A percentile compares a stretch with the other conserved stretches of the same genome.
Conservation (phyloP, 169 alveolate species). For the Eimeria maxima region DNA sequence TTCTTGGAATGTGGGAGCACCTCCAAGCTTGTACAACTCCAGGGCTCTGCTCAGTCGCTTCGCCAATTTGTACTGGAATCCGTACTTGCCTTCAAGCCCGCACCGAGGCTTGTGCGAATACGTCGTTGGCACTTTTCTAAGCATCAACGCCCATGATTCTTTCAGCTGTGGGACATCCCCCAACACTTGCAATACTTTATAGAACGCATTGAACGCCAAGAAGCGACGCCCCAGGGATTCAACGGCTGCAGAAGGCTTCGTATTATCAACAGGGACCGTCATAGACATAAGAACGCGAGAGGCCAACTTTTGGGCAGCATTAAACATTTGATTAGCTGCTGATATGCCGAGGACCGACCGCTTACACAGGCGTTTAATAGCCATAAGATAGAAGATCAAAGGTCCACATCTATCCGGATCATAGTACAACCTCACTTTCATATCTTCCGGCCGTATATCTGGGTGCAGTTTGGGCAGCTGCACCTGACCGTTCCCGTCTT, state of each 20-base stretch:
- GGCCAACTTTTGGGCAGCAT: neutral
- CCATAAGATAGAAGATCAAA: neutral
- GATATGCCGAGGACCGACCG: neutral
- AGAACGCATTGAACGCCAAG: neutral
- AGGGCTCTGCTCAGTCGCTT: neutral
- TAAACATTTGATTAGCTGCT: neutral
- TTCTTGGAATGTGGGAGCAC: neutral
- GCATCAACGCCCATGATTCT: neutral
- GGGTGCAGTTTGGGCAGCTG: neutral
- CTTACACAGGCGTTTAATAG: neutral
- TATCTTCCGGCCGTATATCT: neutral
- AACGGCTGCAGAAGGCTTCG: constrained; percentile 13
- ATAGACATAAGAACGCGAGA: neutral
- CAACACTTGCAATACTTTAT: neutral
- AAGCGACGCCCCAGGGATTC: constrained; percentile 30
- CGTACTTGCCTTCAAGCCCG: neutral
- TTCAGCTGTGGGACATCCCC: neutral
- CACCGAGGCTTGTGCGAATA: neutral
- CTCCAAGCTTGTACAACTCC: constrained; percentile 40
- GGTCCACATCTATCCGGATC: neutral
- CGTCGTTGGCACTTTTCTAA: neutral
- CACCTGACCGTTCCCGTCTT: neutral
- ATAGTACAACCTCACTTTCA: neutral
- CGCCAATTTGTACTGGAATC: constrained; percentile 1
- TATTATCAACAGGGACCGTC: neutral